Conservation (phyloP, 345 rosid species). For the Eucalyptus fibrosa region DNA sequence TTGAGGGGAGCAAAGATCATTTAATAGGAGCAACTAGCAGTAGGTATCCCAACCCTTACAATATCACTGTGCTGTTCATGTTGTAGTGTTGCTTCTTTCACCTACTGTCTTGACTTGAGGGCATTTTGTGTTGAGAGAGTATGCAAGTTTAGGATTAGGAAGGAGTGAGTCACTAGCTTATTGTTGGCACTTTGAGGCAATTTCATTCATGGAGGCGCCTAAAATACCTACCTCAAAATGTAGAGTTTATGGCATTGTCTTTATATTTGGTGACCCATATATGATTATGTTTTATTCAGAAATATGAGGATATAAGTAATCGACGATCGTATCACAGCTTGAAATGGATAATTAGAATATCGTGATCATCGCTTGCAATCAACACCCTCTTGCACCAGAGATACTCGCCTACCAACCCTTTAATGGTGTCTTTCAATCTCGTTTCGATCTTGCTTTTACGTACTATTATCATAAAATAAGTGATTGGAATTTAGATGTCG, state of each 20-base stretch:
- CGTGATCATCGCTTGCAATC: not conserved
- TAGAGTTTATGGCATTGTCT: not conserved
- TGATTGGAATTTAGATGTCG: not conserved
- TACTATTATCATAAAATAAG: not conserved
- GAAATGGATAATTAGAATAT: not conserved
- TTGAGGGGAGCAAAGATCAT: not conserved
- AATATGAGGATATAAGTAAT: not conserved
- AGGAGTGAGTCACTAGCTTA: not conserved
- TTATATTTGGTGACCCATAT: fast-evolving
- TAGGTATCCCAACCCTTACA: not conserved
- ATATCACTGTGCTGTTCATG: not conserved
- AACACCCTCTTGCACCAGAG: not conserved
- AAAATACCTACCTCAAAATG: not conserved
- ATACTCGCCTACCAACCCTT: fast-evolving
- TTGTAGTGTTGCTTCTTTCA: no score
- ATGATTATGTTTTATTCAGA: not conserved
- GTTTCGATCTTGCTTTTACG: not conserved
- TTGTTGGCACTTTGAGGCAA: not conserved
- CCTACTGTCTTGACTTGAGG: not conserved
- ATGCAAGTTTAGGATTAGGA: no score
- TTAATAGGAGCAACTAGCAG: not conserved
- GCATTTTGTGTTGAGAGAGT: no score
- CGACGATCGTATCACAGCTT: fast-evolving
- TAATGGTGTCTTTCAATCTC: not conserved
- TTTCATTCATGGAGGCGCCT: fast-evolving